phyloP scores from a whole-genome alignment of 2,329 filamentous ascomycete genomes.

The Fonsecaea erecta region DNA sequence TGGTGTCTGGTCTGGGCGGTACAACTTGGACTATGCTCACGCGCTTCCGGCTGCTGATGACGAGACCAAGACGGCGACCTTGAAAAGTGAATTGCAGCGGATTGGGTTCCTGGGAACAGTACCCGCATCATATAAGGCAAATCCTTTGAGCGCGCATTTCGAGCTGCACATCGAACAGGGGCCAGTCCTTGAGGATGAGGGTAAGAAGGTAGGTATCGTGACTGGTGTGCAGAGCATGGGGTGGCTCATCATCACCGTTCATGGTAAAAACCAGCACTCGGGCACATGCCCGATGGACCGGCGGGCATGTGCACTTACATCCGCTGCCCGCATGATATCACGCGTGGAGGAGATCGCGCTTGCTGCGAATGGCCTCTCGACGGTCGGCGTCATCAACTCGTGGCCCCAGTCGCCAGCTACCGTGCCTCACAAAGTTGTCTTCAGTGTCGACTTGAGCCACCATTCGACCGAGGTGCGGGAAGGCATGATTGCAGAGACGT shows the following conservation, averaged over 20 bases:
- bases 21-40: conserved; percentile 66
- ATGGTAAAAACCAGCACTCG: conserved; percentile 71
- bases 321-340: conserved; percentile 58
- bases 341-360: conserved; percentile 15
- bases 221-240: conserved; percentile 74
- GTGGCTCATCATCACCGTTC: conserved; percentile 71
- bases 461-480: conserved; percentile 26
- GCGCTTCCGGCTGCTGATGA: conserved; percentile 61
- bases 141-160: conserved; percentile 75
- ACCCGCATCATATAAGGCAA: conserved; percentile 61
- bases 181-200: conserved; percentile 70
- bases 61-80: conserved; percentile 66
- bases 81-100: conserved; percentile 55
- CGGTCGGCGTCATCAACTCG: conserved; percentile 69
- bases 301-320: conserved; percentile 70
- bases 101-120: conserved; percentile 70
- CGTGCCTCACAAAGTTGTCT: conserved; percentile 21
- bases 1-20: conserved; percentile 75
- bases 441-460: conserved; percentile 36
- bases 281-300: conserved; percentile 72
- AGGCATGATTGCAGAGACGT: conserved; percentile 23
- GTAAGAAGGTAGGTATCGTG: conserved; percentile 73
- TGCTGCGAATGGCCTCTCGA: conserved; percentile 59
- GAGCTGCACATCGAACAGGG: conserved; percentile 87
- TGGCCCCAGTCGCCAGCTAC: conserved; percentile 72